Base-by-base conservation (phyloP, 257 asterid genomes). In the Solanum dulcamara region DNA sequence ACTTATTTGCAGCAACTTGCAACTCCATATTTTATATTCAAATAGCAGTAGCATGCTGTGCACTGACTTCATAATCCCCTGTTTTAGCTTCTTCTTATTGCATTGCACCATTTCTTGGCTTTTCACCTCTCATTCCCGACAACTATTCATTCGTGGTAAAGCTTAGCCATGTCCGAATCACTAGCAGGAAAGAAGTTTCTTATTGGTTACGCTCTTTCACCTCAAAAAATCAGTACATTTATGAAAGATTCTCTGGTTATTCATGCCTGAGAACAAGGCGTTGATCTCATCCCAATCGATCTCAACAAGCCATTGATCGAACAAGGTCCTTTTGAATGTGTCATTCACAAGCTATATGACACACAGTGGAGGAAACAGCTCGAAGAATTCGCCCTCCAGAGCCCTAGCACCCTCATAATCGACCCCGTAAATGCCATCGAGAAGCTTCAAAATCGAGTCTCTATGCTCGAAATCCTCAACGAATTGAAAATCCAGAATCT, bases 381-480 rank as follows among this genome's bases (percentile, higher is more conserved):
- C 51, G 80, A 46, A 38, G 87, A 88, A 48, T 87, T 88, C 80
- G 74, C 86, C 40, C 44, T 89, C 18, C 87, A 60, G 10, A 50
- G 88, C 85, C 94, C 98, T 15, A n/a, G 50, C 88, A 82, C 89
- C 86, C 88, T 87, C 84, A 88, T 94, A 28, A 86, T 95, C 86
- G 98, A 95, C 87, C 85, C 68, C 4, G 92, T 92, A 14, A 90
- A 87, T 40, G 89, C 90, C 24, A 88, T 93, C 85, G 86, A 87
- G 85, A 93, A 92, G 86, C 93, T 95, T 84, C 98, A 89, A 88
- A 91, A 87, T 51, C 94, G 98, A 4, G 81, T 81, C 66, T 89
- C 97, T 85, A 95, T 95, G 98, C 95, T 95, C 42, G 82, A 93
- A 87, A 93, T 91, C 38, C 91, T 95, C 32, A 62, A 79, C 62